Conservation (phyloP, 2,329 filamentous ascomycete species). For the Calycina herbarum region DNA sequence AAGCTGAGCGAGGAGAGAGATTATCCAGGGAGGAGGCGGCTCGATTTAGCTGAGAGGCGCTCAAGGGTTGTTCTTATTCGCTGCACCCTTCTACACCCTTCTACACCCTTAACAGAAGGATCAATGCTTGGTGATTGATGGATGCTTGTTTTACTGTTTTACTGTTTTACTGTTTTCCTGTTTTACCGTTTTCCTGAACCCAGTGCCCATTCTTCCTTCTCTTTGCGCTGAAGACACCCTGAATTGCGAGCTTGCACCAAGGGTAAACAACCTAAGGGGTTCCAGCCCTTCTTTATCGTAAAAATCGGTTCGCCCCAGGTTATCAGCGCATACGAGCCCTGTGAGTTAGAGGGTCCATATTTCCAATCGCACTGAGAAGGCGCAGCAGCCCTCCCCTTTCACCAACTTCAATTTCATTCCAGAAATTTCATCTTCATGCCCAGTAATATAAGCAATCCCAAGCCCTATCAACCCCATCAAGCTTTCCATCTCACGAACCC, state of each 20-base stretch:
- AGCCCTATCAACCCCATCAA: background rate
- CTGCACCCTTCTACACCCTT: background rate
- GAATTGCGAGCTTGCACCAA: background rate
- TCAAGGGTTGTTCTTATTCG: background rate
- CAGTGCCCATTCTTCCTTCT: background rate
- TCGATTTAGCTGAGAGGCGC: background rate
- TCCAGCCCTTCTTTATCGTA: background rate
- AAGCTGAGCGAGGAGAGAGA: background rate
- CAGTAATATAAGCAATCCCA: too few species aligned
- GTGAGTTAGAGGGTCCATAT: too few species aligned
- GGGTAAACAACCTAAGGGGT: background rate
- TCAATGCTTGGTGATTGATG: background rate
- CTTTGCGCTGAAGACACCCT: background rate
- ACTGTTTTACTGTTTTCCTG: background rate
- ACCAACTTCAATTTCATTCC: too few species aligned
- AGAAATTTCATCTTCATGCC: too few species aligned
- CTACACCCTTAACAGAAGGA: background rate
- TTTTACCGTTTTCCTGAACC: background rate
- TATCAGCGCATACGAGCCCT: background rate
- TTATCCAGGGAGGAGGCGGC: background rate
- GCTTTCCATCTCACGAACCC: background rate
- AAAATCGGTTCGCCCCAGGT: background rate
- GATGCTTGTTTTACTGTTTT: background rate
- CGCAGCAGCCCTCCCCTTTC: too few species aligned
- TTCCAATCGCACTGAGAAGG: too few species aligned